A percentile compares a stretch with the other conserved stretches of the same genome.
Conservation (phyloP, 257 asterid species). For the Agastache rugosa region DNA sequence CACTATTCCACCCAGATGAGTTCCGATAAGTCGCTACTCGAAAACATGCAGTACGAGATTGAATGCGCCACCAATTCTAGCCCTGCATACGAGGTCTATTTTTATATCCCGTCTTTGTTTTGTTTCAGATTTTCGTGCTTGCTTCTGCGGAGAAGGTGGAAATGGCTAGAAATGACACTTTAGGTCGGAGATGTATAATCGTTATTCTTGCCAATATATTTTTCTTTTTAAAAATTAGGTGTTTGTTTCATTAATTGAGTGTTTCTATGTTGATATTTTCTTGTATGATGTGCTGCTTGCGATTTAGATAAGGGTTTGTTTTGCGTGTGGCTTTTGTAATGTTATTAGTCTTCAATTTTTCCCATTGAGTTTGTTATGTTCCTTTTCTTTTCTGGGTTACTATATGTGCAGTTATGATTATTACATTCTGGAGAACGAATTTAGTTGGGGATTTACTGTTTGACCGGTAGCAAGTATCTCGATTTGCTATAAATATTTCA, state of each 20-base stretch:
- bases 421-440: neutral
- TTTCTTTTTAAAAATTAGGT: neutral
- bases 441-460: neutral
- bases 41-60: neutral
- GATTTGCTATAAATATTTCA: neutral
- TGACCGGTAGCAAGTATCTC: neutral
- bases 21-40: slow-evolving; percentile 8
- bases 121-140: neutral
- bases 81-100: neutral
- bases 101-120: neutral
- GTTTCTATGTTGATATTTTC: neutral
- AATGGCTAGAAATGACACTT: neutral
- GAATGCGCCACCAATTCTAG: neutral
- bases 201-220: too few species aligned
- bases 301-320: neutral
- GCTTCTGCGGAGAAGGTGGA: neutral
- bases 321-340: neutral
- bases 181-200: neutral
- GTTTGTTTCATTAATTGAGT: neutral
- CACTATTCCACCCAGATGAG: slow-evolving; percentile 10
- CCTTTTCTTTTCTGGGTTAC: neutral
- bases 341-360: neutral
- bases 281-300: neutral
- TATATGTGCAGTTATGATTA: neutral
- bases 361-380: neutral